phyloP scores from a whole-genome alignment of 2,329 filamentous ascomycete species.

The Sporothrix phasma region DNA sequence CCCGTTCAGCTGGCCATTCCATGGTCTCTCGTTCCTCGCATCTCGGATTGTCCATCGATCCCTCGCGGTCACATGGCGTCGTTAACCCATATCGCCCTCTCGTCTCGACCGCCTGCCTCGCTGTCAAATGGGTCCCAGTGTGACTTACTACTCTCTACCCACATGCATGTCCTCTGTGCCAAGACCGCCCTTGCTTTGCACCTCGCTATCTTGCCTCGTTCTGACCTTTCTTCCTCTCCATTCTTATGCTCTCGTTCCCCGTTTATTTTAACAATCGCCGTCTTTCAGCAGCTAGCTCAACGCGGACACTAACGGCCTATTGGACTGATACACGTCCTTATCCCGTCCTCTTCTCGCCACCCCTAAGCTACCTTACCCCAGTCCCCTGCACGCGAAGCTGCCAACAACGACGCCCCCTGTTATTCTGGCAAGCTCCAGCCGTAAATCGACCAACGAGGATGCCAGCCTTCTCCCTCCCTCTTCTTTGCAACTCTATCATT shows the following conservation, averaged over 20 bases:
- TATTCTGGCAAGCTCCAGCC: neutral
- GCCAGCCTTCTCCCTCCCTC: neutral
- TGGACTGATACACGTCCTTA: neutral
- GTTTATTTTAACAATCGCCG: too few relatives aligned
- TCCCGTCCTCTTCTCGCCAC: neutral
- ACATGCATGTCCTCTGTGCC: neutral
- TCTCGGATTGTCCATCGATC: neutral
- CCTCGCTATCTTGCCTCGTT: neutral
- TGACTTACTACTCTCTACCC: neutral
- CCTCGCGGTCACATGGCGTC: neutral
- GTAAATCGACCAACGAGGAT: slow-evolving; percentile 11
- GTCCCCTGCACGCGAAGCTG: neutral
- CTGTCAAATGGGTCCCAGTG: neutral
- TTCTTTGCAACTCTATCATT: neutral
- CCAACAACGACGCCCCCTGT: neutral
- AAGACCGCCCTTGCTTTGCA: neutral
- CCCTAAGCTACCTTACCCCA: neutral
- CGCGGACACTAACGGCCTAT: neutral
- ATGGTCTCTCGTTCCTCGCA: too few relatives aligned
- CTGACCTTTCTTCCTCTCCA: neutral
- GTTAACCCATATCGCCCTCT: neutral
- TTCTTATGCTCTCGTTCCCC: neutral
- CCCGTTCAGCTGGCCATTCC: neutral
- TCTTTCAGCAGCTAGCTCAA: neutral
- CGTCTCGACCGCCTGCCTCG: neutral